Conservation (phyloP, 495 filamentous ascomycete species). For the Penicillium chermesinum region DNA sequence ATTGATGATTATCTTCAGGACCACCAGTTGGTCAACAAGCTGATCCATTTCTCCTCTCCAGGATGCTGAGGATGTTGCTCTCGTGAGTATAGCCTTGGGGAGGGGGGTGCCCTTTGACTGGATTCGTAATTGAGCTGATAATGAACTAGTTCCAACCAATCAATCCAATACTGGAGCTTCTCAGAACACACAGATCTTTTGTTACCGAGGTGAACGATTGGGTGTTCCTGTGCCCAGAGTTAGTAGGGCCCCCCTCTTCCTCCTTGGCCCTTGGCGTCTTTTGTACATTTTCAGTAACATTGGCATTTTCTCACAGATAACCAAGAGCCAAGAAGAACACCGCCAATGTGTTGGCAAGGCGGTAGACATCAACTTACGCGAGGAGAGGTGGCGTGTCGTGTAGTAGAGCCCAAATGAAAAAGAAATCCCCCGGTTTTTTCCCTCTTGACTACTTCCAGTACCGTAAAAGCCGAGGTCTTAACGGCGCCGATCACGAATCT, state of each 20-base stretch:
- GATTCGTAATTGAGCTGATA: no score
- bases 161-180: neutral
- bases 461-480: no score
- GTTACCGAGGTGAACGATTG: neutral
- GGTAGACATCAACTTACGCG: no score
- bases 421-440: no score
- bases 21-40: neutral
- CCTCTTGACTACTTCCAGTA: no score
- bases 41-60: neutral
- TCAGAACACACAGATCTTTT: neutral
- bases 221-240: neutral
- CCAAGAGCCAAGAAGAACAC: no score
- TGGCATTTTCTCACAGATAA: no score
- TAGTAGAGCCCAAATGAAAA: no score
- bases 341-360: no score
- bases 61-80: neutral
- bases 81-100: neutral
- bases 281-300: no score
- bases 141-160: neutral
- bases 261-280: no score
- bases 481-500: neutral
- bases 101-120: neutral
- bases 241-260: neutral
- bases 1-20: neutral
- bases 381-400: no score